Evolutionary conservation across 2,329 filamentous ascomycete genomes (phyloP).

Genomic region (Fonsecaea nubica): DNA sequence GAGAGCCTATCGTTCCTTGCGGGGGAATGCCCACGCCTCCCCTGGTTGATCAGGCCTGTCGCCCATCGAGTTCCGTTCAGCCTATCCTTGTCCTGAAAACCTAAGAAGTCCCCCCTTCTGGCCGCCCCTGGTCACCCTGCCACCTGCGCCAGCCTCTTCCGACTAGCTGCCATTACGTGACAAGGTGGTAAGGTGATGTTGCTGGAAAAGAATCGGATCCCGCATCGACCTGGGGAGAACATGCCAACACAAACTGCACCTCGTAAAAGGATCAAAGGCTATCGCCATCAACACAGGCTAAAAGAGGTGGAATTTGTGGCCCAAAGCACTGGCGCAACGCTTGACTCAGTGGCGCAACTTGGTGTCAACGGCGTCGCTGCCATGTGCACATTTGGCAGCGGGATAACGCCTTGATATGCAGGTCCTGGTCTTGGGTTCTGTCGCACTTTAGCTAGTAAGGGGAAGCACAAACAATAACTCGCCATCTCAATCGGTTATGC

Average conservation of each 20-base stretch:
- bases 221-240: not conserved
- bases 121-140: constrained; percentile 8
- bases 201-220: not conserved
- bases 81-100: constrained; percentile 20
- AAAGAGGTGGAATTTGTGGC: not conserved
- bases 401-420: constrained; percentile 16
- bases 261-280: not conserved
- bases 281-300: not conserved
- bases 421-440: not conserved
- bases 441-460: not conserved
- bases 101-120: not conserved
- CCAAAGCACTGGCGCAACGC: not conserved
- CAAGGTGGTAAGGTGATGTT: not conserved
- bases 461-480: not conserved
- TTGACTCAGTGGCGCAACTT: constrained; percentile 1
- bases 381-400: constrained; percentile 11
- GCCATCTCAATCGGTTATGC: not conserved
- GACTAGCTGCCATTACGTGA: constrained; percentile 11
- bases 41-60: constrained; percentile 22
- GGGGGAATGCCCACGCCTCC: constrained; percentile 19
- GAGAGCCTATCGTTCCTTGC: constrained; percentile 31
- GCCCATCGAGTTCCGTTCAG: constrained; percentile 6
- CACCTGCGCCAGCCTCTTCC: constrained; percentile 22
- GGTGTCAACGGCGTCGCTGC: constrained; percentile 23
- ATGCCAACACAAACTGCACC: not conserved